Conservation (phyloP, 2,329 filamentous ascomycete species). For the Niveomyces coronatus region DNA sequence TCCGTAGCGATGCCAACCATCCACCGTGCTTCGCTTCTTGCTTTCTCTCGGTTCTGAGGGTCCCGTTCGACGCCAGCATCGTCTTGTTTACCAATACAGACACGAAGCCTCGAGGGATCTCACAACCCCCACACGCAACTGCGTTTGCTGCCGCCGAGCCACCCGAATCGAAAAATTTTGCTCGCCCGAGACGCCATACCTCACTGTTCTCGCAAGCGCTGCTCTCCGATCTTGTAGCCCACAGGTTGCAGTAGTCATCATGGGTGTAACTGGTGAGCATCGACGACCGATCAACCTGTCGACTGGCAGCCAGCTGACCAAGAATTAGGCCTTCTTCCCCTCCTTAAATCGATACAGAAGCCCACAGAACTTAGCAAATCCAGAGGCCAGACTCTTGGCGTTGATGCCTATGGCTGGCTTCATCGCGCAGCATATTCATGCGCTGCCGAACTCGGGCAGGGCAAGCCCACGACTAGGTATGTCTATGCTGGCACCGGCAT, state of each 20-base stretch:
- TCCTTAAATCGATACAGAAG: conserved; percentile 94
- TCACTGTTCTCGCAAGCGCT: too few relatives aligned
- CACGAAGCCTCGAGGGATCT: too few relatives aligned
- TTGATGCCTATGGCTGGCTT: conserved; percentile 97
- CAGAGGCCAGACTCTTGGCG: conserved; percentile 76
- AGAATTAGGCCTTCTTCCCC: conserved; percentile 63
- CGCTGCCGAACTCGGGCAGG: conserved; percentile 81
- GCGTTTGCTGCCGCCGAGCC: background rate
- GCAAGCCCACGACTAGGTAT: conserved; percentile 79
- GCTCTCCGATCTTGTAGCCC: background rate
- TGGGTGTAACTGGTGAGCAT: conserved; percentile 27
- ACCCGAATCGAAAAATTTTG: too few relatives aligned
- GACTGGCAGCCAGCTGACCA: conserved; percentile 13
- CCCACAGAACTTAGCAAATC: conserved; percentile 80
- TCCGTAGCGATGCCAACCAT: background rate
- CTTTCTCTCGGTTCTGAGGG: conserved; percentile 1
- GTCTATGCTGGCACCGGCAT: too few relatives aligned
- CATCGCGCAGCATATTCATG: conserved; percentile 87
- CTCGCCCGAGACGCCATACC: too few relatives aligned
- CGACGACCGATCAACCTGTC: background rate
- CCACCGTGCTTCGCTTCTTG: conserved; percentile 4
- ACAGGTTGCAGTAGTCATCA: conserved; percentile 15
- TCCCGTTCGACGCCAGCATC: too few relatives aligned
- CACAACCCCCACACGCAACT: background rate
- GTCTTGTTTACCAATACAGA: too few relatives aligned